These are phyloP conservation scores for Tothia fuscella DNA, from an alignment of 2,329 filamentous ascomycete genomes.

Conservation along the genomic window DNA sequence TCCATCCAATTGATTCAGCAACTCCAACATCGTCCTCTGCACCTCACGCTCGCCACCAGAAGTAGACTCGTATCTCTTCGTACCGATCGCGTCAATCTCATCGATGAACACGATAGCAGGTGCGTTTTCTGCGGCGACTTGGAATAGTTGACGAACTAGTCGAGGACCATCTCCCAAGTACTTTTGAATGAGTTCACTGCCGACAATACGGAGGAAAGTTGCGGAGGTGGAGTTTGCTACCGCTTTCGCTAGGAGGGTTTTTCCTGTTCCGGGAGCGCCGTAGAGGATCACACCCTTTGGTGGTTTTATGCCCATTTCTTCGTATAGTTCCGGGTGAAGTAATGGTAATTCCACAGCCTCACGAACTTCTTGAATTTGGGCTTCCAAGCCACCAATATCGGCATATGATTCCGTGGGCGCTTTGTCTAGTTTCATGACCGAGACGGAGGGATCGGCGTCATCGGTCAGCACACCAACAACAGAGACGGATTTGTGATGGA, in stretches of 20 bases:
- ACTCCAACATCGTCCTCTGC: slow-evolving; percentile 95
- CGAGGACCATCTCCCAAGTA: slow-evolving; percentile 94
- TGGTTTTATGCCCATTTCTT: slow-evolving; percentile 99
- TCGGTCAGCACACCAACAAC: slow-evolving; percentile 96
- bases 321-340: slow-evolving; percentile 91
- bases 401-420: slow-evolving; percentile 96
- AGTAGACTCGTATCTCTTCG: slow-evolving; percentile 95
- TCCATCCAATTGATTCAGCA: slow-evolving; percentile 95
- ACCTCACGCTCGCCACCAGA: slow-evolving; percentile 96
- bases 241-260: slow-evolving; percentile 89
- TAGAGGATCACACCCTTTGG: slow-evolving; percentile 99
- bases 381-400: slow-evolving; percentile 91
- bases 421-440: slow-evolving; percentile 99
- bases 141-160: slow-evolving; percentile 90
- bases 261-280: slow-evolving; percentile 91
- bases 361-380: slow-evolving; percentile 92
- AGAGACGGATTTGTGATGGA: slow-evolving; percentile 96
- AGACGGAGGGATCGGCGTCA: slow-evolving; percentile 87
- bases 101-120: slow-evolving; percentile 98
- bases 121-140: slow-evolving; percentile 89
- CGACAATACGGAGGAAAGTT: slow-evolving; percentile 93
- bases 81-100: slow-evolving; percentile 97
- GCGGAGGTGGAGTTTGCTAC: slow-evolving; percentile 98
- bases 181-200: slow-evolving; percentile 95
- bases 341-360: slow-evolving; percentile 94